phyloP scores from a whole-genome alignment of 805 yeast species.

The Pichia sporocuriosa region DNA sequence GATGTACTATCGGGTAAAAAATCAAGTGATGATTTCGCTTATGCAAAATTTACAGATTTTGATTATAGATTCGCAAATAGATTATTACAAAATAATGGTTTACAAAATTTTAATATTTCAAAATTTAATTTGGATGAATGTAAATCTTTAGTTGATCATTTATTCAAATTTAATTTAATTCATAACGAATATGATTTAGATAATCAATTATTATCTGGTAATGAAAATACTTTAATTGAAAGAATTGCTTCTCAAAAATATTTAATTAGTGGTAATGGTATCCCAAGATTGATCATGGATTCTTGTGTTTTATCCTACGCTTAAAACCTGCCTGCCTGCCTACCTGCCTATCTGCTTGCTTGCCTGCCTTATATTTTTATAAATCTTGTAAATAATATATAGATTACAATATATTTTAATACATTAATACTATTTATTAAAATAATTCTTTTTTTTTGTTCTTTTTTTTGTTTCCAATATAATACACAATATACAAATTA shows the following conservation, averaged over 20 bases:
- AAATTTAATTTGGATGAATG: conserved; percentile 42
- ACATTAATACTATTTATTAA: neutral
- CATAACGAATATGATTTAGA: conserved; percentile 31
- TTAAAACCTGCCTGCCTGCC: conserved; percentile 7
- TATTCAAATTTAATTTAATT: conserved; percentile 35
- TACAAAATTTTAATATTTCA: conserved; percentile 32
- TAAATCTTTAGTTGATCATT: conserved; percentile 34
- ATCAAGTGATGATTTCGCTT: conserved; percentile 60
- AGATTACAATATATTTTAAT: neutral
- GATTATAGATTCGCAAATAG: conserved; percentile 50
- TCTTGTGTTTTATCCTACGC: conserved; percentile 32
- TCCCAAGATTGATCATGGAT: conserved; percentile 46
- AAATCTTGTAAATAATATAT: conserved; percentile 10
- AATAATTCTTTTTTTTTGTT: neutral
- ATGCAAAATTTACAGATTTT: conserved; percentile 41
- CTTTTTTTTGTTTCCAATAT: conserved; percentile 4
- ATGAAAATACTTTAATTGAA: conserved; percentile 22
- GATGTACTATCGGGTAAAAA: conserved; percentile 43
- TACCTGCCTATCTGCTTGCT: neutral
- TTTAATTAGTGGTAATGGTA: conserved; percentile 58
- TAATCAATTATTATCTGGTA: conserved; percentile 13
- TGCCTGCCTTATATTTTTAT: neutral
- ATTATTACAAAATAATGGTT: conserved; percentile 30
- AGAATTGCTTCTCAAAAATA: conserved; percentile 42
- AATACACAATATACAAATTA: conserved; percentile 5